phyloP scores from a whole-genome alignment of 2,329 filamentous ascomycete genomes.

The Paracorniculantispora psalliotae region DNA sequence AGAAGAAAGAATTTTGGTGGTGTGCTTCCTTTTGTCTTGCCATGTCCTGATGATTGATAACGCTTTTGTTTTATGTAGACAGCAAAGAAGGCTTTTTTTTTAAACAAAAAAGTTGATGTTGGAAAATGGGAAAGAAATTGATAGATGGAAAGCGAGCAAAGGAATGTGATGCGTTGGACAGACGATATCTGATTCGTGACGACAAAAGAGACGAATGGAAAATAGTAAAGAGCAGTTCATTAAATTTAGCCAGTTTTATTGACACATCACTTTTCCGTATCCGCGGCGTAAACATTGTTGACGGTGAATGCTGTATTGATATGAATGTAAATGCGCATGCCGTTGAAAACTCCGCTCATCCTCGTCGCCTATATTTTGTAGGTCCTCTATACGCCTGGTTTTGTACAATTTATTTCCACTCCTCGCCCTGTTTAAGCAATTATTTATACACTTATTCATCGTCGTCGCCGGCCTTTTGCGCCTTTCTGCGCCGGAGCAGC shows the following conservation, averaged over 20 bases:
- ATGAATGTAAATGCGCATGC: neutral
- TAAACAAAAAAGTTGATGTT: neutral
- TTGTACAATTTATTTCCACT: neutral
- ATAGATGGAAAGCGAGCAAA: neutral
- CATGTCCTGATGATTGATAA: conserved; percentile 10
- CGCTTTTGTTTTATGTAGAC: conserved; percentile 1
- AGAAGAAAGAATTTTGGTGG: neutral
- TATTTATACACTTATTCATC: conserved; percentile 20
- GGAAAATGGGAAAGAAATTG: neutral
- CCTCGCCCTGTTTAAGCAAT: neutral
- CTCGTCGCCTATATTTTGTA: neutral
- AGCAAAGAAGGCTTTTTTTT: neutral
- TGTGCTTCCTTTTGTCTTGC: neutral
- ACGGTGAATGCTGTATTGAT: neutral
- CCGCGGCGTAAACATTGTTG: too few relatives aligned
- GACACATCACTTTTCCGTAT: neutral
- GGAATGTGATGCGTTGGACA: neutral
- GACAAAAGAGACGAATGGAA: neutral
- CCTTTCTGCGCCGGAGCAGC: conserved; percentile 49
- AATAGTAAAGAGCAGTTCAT: conserved; percentile 13
- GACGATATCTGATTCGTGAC: neutral
- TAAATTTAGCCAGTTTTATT: neutral
- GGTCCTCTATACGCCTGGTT: neutral
- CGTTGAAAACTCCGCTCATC: neutral
- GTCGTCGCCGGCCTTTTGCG: conserved; percentile 22